phyloP scores from a whole-genome alignment of 2,329 filamentous ascomycete species.

The Ophiobolus disseminans region DNA sequence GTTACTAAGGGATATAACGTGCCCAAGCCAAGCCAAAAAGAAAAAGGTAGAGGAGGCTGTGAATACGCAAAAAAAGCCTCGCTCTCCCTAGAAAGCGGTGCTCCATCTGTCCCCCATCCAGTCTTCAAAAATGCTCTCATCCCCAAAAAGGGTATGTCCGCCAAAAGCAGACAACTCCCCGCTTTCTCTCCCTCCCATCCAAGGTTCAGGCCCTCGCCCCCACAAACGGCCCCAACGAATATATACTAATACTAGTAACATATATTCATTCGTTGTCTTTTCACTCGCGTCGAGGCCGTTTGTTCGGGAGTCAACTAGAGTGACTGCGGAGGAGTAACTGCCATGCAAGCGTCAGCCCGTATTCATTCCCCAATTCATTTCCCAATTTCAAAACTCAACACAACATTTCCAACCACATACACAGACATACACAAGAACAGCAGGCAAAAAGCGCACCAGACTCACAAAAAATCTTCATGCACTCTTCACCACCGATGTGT shows the following conservation, averaged over 20 bases:
- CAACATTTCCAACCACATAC: no score
- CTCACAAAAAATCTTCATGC: no score
- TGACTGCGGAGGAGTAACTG: constrained; percentile 14
- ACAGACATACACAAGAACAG: no score
- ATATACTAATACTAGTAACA: not conserved
- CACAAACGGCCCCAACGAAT: not conserved
- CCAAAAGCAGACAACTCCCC: no score
- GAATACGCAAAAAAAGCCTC: no score
- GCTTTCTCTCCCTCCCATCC: not conserved
- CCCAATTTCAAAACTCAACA: no score
- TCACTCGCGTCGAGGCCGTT: constrained; percentile 10
- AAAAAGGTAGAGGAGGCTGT: not conserved
- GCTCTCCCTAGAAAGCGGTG: no score
- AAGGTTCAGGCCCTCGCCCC: not conserved
- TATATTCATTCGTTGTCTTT: not conserved
- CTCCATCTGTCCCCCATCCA: no score
- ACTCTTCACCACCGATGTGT: no score
- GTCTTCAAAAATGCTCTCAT: no score
- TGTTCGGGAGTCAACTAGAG: constrained; percentile 12
- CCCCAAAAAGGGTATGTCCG: not conserved
- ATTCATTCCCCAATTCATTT: no score
- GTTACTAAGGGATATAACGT: not conserved
- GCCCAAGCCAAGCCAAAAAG: no score
- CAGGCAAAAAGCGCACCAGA: constrained; percentile 13
- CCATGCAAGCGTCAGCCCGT: constrained; percentile 3